Evolutionary conservation across 768 basidiomycete species (phyloP), one percentile per base, ranked within the genome.

Genomic region (Suillus alpinus): DNA sequence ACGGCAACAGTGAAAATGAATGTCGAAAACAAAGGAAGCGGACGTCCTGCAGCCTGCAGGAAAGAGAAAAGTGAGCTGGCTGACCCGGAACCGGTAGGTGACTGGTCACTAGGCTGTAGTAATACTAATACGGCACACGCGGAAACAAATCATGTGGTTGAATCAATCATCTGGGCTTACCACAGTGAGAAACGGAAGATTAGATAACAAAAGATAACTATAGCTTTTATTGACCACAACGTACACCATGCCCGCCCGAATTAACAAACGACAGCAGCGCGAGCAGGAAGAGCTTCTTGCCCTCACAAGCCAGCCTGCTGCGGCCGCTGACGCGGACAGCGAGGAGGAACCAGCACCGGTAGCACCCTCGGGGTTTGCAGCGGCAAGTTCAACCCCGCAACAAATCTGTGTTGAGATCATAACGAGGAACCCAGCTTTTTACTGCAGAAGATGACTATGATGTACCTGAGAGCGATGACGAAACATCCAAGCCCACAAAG

Each of bases 181-280:
- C 26, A n/a, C n/a, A 26, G 26, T 1, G 32, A 32, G 32, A 32
- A 32, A 32, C 32, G 32, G 32, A 41, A 50, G 49, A 50, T 50
- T 50, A 32, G 49, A 50, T 31, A 50, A 32, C 31, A 18, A 50
- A 32, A 50, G 31, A 50, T 50, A 50, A 50, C 5, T 18, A 10
- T 50, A 31, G 23, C 47, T 18, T 18, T 10, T 13, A 47, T 47
- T 50, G 5, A 50, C 49, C 49, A 50, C 49, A 32, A 26, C 31
- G 12, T 52, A 34, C 18, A 6, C 47, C 10, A 92, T 91, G 90
- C 80, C 89, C 59, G 85, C 89, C 23, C 81, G 89, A 63, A 75
- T 89, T 41, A 95, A 85, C 75, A 95, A 93, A 75, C 82, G 94
- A 52, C 93, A 94, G 72, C 91, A 95, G 68, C 78, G 94, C 50